Base-by-base conservation (phyloP, 352 stramenopile genomes). In the Phytopythium sindhum region DNA sequence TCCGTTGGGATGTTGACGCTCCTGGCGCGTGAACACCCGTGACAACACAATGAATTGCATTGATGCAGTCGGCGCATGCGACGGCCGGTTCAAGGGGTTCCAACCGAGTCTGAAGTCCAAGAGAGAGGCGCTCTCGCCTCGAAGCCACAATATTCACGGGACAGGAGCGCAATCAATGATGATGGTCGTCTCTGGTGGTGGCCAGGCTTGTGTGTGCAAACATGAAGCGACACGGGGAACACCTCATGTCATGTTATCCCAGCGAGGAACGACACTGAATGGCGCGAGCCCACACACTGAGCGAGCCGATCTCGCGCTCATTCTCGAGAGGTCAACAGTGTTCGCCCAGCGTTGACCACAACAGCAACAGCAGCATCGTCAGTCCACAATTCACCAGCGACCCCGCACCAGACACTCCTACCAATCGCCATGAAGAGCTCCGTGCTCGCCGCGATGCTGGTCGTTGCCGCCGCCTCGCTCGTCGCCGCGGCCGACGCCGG, bases 341-440 rank as follows among this genome's bases (percentile, higher is more conserved):
- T 39, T 39, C 33, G 33, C 14, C 33, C 10, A 39, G 33, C 33
- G 33, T 6, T 2, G 33, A 39, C 33, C 33, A n/a, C n/a, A n/a
- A n/a, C n/a, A n/a, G n/a, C n/a, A n/a, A n/a, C n/a, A 39, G 10
- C 33, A 15, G 3, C 26, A 11, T 31, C 21, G 5, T 57, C 53
- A 59, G 8, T 59, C 35, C 15, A 6, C 17, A 45, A 59, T 21
- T 59, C 37, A 8, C 21, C 15, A 19, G 19, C 53, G 21, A 19
- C 29, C 31, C 33, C 53, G 29, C 31, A 33, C 26, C 52, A 42
- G 14, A 26, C 17, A 1, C 0, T 45, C 53, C 26, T 1, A 48
- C 8, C 42, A 48, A 44, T 15, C 53, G 24, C n/a, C 53, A 59
- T 59, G 53, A 59, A 59, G 53, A 47, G 29, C 28, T 44, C 31